Percentiles rank a stretch among this genome's conserved stretches.
phyloP scores from a whole-genome alignment of 768 basidiomycete species.

The Pleurotus giganteus region DNA sequence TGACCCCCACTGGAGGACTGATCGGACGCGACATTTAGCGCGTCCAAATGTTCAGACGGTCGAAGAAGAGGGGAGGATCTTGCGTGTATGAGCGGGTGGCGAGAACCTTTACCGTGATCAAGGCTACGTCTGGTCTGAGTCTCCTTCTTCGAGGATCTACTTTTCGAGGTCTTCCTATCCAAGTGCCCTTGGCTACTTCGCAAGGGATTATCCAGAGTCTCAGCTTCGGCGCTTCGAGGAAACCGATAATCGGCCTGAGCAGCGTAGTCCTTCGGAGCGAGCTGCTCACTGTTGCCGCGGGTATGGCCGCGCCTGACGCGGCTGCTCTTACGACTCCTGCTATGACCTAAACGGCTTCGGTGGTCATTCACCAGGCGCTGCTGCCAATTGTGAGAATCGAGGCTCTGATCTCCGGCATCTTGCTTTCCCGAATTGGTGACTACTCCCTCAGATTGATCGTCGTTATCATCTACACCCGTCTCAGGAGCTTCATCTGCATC shows the following conservation, averaged over 20 bases:
- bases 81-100: background rate
- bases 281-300: background rate
- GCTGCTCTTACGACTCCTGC: background rate
- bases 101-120: background rate
- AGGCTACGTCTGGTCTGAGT: background rate
- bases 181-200: too few relatives aligned
- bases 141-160: background rate
- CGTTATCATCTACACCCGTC: background rate
- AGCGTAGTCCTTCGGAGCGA: background rate
- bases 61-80: conserved; percentile 1
- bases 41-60: background rate
- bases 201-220: background rate
- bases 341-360: background rate
- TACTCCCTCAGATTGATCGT: background rate
- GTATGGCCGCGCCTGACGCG: background rate
- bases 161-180: background rate
- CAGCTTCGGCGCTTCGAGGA: background rate
- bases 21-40: background rate
- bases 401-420: background rate
- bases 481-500: background rate
- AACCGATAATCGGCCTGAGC: background rate
- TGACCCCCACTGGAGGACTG: background rate
- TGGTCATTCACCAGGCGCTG: conserved; percentile 6
- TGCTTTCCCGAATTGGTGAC: background rate
- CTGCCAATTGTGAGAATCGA: conserved; percentile 1